Evolutionary conservation across 345 rosid species (phyloP).

Genomic region (Excoecaria cochinchinensis): DNA sequence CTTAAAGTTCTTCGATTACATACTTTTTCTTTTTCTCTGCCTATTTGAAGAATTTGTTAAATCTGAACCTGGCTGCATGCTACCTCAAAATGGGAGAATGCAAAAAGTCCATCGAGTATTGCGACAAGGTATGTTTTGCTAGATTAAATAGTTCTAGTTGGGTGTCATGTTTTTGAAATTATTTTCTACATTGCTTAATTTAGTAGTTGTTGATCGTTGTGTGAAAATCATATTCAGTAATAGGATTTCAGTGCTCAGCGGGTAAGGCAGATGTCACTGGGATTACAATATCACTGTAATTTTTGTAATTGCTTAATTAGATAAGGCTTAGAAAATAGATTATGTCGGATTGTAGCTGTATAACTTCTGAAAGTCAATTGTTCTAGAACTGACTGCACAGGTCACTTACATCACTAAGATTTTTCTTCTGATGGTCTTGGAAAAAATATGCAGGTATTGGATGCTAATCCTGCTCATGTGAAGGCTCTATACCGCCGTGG

Average conservation of each 20-base stretch:
- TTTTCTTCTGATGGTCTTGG: background rate
- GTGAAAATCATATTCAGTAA: background rate
- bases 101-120: slow-evolving; percentile 76
- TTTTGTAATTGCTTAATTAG: background rate
- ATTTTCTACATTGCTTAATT: background rate
- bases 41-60: slow-evolving; percentile 59
- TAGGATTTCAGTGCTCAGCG: background rate
- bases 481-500: slow-evolving; percentile 94
- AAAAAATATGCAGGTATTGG: slow-evolving; percentile 60
- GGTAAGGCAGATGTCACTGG: background rate
- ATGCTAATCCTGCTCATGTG: slow-evolving; percentile 74
- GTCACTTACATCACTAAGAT: background rate
- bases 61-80: slow-evolving; percentile 90
- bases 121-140: slow-evolving; percentile 65
- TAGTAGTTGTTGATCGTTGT: background rate
- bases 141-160: background rate
- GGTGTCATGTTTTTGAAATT: background rate
- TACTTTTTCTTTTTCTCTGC: slow-evolving; percentile 7
- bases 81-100: slow-evolving; percentile 85
- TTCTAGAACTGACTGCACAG: too few relatives aligned
- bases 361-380: background rate
- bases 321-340: background rate
- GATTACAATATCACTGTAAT: background rate
- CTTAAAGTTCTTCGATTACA: background rate
- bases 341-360: background rate